Evolutionary conservation across 1,284 basidiomycete species (phyloP).

Genomic region (Blastosporella zonata): DNA sequence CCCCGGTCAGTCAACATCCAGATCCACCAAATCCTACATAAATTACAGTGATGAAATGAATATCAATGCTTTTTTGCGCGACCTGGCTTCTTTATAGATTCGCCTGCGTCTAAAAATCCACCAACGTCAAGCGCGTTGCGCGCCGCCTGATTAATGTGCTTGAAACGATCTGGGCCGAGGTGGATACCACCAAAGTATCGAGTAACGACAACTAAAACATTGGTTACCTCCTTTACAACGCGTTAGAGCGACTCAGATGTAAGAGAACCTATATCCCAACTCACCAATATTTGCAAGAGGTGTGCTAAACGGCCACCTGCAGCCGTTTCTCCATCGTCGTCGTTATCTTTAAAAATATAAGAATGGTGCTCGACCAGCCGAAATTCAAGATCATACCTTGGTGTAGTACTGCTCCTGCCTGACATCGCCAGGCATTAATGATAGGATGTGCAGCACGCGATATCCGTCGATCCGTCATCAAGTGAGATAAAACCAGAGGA

Average conservation of each 20-base stretch:
- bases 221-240: conserved; percentile 59
- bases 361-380: neutral
- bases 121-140: conserved; percentile 81
- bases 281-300: conserved; percentile 81
- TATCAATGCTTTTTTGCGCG: conserved; percentile 19
- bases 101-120: conserved; percentile 63
- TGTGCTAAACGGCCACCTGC: conserved; percentile 87
- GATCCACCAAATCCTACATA: neutral
- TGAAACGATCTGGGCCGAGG: conserved; percentile 87
- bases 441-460: conserved; percentile 83
- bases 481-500: conserved; percentile 65
- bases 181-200: conserved; percentile 81
- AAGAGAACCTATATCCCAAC: conserved; percentile 22
- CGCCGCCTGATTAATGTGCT: conserved; percentile 89
- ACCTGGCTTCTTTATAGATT: conserved; percentile 25
- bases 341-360: conserved; percentile 65
- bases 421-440: conserved; percentile 87
- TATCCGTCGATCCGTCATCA: conserved; percentile 73
- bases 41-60: neutral
- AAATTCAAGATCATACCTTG: conserved; percentile 51
- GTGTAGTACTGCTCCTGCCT: conserved; percentile 61
- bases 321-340: conserved; percentile 90
- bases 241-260: neutral
- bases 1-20: neutral
- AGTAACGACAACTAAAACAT: conserved; percentile 83